phyloP scores from a whole-genome alignment of 768 basidiomycete genomes.

The Cyclocybe cylindracea region DNA sequence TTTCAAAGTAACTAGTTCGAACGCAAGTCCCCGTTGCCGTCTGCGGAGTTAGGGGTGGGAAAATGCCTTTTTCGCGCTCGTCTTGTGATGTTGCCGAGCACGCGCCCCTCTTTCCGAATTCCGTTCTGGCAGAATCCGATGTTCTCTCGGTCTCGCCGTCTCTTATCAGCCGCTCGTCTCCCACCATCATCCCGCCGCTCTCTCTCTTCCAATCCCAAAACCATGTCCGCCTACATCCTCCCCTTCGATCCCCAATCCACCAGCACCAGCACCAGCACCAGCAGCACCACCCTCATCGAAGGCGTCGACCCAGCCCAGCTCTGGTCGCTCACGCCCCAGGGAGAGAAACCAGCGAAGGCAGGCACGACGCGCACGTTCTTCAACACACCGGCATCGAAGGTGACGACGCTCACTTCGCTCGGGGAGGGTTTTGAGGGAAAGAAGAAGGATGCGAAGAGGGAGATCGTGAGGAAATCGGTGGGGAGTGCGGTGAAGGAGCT shows the following conservation, averaged over 20 bases:
- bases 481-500: constrained; percentile 74
- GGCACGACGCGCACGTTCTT: constrained; percentile 70
- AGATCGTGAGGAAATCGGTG: constrained; percentile 68
- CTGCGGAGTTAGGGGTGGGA: too few relatives aligned
- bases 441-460: constrained; percentile 50
- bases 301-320: constrained; percentile 48
- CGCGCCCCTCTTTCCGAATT: background rate
- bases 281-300: too few relatives aligned
- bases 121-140: constrained; percentile 16
- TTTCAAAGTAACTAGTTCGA: too few relatives aligned
- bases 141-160: constrained; percentile 19
- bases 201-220: constrained; percentile 14
- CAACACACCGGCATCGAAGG: constrained; percentile 45
- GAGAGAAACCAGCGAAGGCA: constrained; percentile 54
- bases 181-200: constrained; percentile 21
- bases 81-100: constrained; percentile 11
- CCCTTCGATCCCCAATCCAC: constrained; percentile 53
- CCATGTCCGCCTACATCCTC: constrained; percentile 61
- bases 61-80: constrained; percentile 7
- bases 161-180: constrained; percentile 20
- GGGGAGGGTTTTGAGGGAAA: constrained; percentile 62
- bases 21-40: too few relatives aligned
- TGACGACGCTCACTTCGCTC: constrained; percentile 59
- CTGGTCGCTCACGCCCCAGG: constrained; percentile 53
- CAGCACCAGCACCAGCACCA: constrained; percentile 22